Evolutionary conservation across 345 rosid species (phyloP).

Genomic region (Gossypium bickii): DNA sequence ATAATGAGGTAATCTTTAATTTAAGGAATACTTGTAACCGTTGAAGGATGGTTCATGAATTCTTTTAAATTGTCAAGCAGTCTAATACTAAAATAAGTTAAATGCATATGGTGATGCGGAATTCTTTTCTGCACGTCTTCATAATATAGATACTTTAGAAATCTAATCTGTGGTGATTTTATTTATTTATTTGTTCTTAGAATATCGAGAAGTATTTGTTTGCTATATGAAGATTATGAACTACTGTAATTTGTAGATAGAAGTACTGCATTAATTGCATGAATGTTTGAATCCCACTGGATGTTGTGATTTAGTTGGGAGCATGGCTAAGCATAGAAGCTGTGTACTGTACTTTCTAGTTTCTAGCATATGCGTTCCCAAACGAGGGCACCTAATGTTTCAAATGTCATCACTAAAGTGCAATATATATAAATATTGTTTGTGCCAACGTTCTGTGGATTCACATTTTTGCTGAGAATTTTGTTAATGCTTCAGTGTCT

Average conservation of each 20-base stretch:
- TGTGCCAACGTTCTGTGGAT: background rate
- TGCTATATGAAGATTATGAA: background rate
- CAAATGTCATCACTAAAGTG: background rate
- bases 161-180: background rate
- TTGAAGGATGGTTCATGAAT: background rate
- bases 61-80: background rate
- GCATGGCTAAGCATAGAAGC: background rate
- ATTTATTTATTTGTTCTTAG: background rate
- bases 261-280: background rate
- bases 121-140: background rate
- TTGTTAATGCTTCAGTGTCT: background rate
- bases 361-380: conserved; percentile 1
- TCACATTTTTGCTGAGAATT: conserved; percentile 15
- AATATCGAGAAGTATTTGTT: background rate
- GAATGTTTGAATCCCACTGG: background rate
- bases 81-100: background rate
- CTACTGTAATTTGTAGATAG: background rate
- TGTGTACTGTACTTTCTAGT: background rate
- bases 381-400: background rate
- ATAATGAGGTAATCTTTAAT: background rate
- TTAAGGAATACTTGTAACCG: background rate
- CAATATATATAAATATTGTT: background rate
- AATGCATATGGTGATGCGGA: background rate
- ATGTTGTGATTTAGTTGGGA: conserved; percentile 1
- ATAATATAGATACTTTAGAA: background rate